A percentile compares a stretch with the other conserved stretches of the same genome.
phyloP scores from a whole-genome alignment of 306 rosid species.

The Ceratonia siliqua region DNA sequence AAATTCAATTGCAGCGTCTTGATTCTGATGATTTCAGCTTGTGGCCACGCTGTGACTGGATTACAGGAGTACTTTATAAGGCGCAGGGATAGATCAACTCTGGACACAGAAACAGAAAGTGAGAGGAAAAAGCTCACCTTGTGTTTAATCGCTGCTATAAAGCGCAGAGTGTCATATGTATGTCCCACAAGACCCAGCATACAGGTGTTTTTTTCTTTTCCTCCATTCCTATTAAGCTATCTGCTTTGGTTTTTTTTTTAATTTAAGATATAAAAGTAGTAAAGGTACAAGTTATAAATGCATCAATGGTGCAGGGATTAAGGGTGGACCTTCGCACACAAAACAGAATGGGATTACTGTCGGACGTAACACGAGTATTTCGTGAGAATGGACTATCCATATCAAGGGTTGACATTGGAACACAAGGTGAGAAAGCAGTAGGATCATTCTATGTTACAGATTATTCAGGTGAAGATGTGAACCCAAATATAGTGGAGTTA shows the following conservation, averaged over 20 bases:
- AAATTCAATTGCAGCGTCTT: too few relatives aligned
- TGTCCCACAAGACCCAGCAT: background rate
- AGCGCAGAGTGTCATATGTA: slow-evolving; percentile 63
- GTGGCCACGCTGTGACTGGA: too few relatives aligned
- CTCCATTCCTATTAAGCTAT: background rate
- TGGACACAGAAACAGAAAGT: slow-evolving; percentile 46
- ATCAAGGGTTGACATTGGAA: slow-evolving; percentile 44
- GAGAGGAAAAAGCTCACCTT: slow-evolving; percentile 52
- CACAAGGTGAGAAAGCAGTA: slow-evolving; percentile 45
- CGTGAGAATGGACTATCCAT: slow-evolving; percentile 65
- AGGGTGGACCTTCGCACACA: slow-evolving; percentile 47
- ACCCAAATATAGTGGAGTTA: slow-evolving; percentile 42
- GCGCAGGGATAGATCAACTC: slow-evolving; percentile 39
- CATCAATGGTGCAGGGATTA: slow-evolving; percentile 44
- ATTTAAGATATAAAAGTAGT: background rate
- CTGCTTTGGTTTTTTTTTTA: background rate
- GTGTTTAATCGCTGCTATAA: slow-evolving; percentile 66
- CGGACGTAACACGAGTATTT: slow-evolving; percentile 55
- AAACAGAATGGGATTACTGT: slow-evolving; percentile 52
- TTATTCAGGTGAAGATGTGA: slow-evolving; percentile 47
- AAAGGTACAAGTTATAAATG: background rate
- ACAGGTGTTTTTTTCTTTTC: background rate
- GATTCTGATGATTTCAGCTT: too few relatives aligned
- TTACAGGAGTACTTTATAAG: slow-evolving; percentile 69
- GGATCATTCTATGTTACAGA: slow-evolving; percentile 61